These are phyloP conservation scores for Cochlearia excelsa DNA, from an alignment of 345 rosid species.

Conservation along the genomic window DNA sequence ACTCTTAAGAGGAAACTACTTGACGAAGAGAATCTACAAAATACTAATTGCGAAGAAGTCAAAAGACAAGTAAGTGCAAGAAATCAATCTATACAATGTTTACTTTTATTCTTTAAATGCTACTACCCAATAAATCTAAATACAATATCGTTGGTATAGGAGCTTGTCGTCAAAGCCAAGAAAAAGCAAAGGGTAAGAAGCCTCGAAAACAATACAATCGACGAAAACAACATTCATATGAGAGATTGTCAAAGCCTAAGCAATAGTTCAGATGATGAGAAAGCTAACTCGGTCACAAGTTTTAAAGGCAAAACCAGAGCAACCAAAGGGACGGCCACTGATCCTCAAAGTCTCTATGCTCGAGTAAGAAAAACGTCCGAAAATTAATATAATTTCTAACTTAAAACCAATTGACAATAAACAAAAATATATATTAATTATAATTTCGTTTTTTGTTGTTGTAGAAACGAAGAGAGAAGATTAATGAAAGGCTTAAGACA, in stretches of 20 bases:
- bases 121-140: slow-evolving; percentile 12
- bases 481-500: slow-evolving; percentile 70
- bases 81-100: slow-evolving; percentile 1
- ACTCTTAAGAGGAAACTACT: slow-evolving; percentile 31
- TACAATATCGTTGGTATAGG: slow-evolving; percentile 18
- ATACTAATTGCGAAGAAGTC: slow-evolving; percentile 18
- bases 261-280: slow-evolving; percentile 63
- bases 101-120: not conserved
- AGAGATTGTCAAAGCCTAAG: slow-evolving; percentile 46
- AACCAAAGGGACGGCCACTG: slow-evolving; percentile 76
- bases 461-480: slow-evolving; percentile 89
- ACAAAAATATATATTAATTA: too few relatives aligned
- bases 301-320: slow-evolving; percentile 66
- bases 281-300: slow-evolving; percentile 48
- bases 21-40: slow-evolving; percentile 18
- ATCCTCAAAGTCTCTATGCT: slow-evolving; percentile 95
- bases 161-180: slow-evolving; percentile 34
- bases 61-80: slow-evolving; percentile 31
- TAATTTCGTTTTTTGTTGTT: not conserved
- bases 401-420: too few relatives aligned
- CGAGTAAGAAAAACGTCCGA: slow-evolving; percentile 44
- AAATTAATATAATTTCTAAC: too few relatives aligned
- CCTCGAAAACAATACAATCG: slow-evolving; percentile 36
- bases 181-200: slow-evolving; percentile 40
- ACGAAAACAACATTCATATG: slow-evolving; percentile 33